Evolutionary conservation across 2,329 filamentous ascomycete species (phyloP), one percentile per base, ranked within the genome.

Genomic region (Scedosporium minutisporum): DNA sequence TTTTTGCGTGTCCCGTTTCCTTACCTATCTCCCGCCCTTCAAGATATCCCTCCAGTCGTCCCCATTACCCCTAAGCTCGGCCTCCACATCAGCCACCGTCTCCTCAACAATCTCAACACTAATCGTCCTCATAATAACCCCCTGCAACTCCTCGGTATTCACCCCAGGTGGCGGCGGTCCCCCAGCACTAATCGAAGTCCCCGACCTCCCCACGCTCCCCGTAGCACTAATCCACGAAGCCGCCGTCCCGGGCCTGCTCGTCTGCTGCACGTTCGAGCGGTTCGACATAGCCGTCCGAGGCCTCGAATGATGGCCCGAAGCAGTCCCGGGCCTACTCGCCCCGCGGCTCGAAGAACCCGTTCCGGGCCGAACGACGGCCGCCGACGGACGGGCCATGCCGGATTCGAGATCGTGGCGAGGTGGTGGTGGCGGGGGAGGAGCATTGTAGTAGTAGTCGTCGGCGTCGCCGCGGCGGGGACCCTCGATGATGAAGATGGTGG

Each of bases 81-180:
- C 16, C 60, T 63, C 59, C n/a, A 33, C 48, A 27, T 64, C 63
- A 46, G 53, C 42, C 5, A 62, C 44, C 4, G 18, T 55, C 48
- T 64, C 63, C 58, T 65, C 61, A 1, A 63, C 63, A 42, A 65
- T 59, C 10, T 60, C 46, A n/a, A 65, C 64, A 33, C 60, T 62
- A 33, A 65, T 58, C 12, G 63, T 65, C 51, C 61, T 61, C 21
- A 64, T 53, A 38, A 65, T 65, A 5, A 58, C 61, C 0, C 53
- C 61, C 27, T 21, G 61, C n/a, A 55, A 57, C 58, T 29, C 27
- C 23, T 42, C 60, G 6, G 29, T 25, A 21, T 57, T 51, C 21
- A 62, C 51, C 23, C 41, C 58, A 14, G 21, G 10, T 3, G 59
- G 59, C 16, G 51, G 51, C 21, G 51, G 53, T 27, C 55, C 53